Conservation (phyloP, 2,329 filamentous ascomycete genomes). For the Cladophialophora carrionii region DNA sequence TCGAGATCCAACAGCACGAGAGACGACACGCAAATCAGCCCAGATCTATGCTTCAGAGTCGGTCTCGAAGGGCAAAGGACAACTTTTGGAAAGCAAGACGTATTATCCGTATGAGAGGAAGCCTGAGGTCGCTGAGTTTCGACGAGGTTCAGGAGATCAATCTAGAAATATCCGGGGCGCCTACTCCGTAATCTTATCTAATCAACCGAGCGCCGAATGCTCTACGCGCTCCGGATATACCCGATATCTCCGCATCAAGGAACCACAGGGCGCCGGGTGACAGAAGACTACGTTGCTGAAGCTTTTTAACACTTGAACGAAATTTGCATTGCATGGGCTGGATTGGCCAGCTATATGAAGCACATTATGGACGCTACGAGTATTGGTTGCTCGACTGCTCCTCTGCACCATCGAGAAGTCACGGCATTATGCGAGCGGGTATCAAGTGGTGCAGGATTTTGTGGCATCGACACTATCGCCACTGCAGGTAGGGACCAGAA, state of each 20-base stretch:
- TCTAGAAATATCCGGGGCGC: background rate
- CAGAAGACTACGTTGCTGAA: background rate
- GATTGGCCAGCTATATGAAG: background rate
- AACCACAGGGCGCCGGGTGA: background rate
- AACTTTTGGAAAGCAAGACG: background rate
- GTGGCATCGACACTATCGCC: background rate
- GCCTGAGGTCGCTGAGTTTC: background rate
- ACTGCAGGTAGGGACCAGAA: background rate
- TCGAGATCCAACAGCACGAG: background rate
- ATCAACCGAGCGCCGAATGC: background rate
- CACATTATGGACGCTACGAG: constrained; percentile 2
- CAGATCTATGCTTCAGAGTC: background rate
- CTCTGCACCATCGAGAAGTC: constrained; percentile 1
- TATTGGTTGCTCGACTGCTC: constrained; percentile 3
- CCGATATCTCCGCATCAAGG: background rate
- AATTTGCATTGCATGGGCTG: constrained; percentile 4
- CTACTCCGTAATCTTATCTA: constrained; percentile 22
- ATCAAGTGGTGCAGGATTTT: background rate
- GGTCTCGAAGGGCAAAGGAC: background rate
- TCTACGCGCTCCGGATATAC: background rate
- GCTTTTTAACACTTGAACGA: background rate
- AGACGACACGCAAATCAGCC: background rate
- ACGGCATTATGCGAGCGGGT: background rate
- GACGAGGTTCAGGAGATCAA: background rate
- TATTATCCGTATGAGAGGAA: background rate